Base-by-base conservation (phyloP, 805 yeast genomes). In the Pichia membranifaciens region DNA sequence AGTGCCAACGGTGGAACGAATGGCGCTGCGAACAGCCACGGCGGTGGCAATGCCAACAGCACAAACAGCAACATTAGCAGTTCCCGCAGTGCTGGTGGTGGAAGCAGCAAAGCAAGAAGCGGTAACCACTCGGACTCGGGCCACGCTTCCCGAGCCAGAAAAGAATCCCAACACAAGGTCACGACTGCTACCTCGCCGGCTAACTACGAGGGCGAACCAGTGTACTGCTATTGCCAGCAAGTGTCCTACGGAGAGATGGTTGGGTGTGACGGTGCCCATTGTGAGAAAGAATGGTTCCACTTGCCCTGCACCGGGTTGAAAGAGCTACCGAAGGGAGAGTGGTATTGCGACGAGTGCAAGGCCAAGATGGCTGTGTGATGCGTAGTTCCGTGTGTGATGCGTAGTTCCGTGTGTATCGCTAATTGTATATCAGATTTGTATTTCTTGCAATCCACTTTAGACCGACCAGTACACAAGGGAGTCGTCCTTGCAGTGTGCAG, bases 241-340 rank as follows among this genome's bases (percentile, higher is more conserved):
- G 96, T 90, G 0, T 91, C 97, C 4, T 93, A 86, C 62, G 99
- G 99, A 17, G 98, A 93, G 60, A 93, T 93, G 99, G 97, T 93
- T 51, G 99, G 96, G 2, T 93, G 99, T 68, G 99, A 93, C 60
- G 97, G 96, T 12, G 90, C 87, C 32, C 80, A 82, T 49, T 91
- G 98, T 70, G 82, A 82, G 62, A 73, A 88, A 46, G 98, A 90
- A 65, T 90, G 98, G 98, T 90, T 90, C 68, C 98, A 90, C 70
- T 71, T 91, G 55, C 95, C 95, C 16, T 90, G 98, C 66, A 85
- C 87, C 38, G 96, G 96, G 0, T 74, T 89, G 57, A 79, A 82
- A 43, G 82, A 88, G 43, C 78, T 91, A 5, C 98, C 97, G 2
- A 85, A 82, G 69, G 89, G 89, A 12, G 83, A 82, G 58, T 84